Percentiles rank a stretch among this genome's conserved stretches.
These are phyloP conservation scores for Debaryomyces maramus DNA, from an alignment of 805 yeast species.

Conservation along the genomic window DNA sequence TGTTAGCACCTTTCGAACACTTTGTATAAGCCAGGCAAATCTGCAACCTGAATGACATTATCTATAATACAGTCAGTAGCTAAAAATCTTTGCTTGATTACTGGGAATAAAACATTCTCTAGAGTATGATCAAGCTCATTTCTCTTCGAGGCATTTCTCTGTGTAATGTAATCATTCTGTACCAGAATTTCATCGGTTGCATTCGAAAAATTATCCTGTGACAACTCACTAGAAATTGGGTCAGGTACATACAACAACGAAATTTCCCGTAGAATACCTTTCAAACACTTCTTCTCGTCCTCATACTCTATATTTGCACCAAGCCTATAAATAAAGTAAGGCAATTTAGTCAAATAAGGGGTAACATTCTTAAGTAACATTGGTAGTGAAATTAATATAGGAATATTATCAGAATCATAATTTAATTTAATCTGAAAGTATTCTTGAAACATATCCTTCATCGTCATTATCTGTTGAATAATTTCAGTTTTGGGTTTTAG, in stretches of 20 bases:
- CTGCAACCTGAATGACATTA: slow-evolving; percentile 82
- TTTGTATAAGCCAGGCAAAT: slow-evolving; percentile 82
- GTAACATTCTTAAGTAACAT: slow-evolving; percentile 60
- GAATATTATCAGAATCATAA: slow-evolving; percentile 29
- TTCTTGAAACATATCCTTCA: slow-evolving; percentile 79
- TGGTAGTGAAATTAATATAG: slow-evolving; percentile 57
- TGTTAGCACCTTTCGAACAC: slow-evolving; percentile 87
- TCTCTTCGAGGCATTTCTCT: slow-evolving; percentile 19
- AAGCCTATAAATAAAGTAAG: slow-evolving; percentile 63
- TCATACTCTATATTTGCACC: slow-evolving; percentile 62
- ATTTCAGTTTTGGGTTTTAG: slow-evolving; percentile 15
- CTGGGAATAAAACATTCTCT: slow-evolving; percentile 66
- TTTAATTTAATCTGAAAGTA: slow-evolving; percentile 63
- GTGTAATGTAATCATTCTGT: slow-evolving; percentile 16
- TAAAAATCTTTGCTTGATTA: slow-evolving; percentile 58
- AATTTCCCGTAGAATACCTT: slow-evolving; percentile 63
- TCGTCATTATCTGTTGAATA: slow-evolving; percentile 27
- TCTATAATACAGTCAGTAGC: slow-evolving; percentile 55
- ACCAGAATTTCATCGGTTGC: slow-evolving; percentile 8
- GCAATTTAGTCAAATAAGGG: slow-evolving; percentile 65
- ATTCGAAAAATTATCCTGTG: background rate
- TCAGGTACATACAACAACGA: slow-evolving; percentile 76
- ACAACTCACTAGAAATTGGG: slow-evolving; percentile 26
- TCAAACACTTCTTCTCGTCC: slow-evolving; percentile 67
- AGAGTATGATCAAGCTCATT: slow-evolving; percentile 34